Base-by-base conservation (phyloP, 805 yeast genomes). In the Cyberlindnera sargentensis region DNA sequence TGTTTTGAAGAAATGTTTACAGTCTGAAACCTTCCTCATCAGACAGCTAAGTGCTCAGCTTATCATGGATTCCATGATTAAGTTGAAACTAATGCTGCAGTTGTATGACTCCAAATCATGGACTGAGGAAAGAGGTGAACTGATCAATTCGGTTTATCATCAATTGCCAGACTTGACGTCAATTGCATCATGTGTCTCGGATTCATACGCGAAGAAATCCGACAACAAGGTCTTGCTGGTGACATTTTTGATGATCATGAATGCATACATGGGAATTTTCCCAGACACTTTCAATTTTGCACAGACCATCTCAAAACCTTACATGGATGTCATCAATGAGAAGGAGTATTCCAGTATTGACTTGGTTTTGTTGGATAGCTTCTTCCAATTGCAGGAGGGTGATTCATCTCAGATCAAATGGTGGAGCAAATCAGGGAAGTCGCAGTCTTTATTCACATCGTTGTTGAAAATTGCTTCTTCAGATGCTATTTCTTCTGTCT, bases 31-130 rank as follows among this genome's bases (percentile, higher is more conserved):
- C 3, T 57, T 65, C 3, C 60, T 89, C 11, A 68, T 88, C 15
- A 74, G 72, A 43, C 95, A 84, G 52, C 65, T 84, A 28, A 71
- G 81, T 0, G 65, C 80, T 28, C 89, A 84, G 53, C 49, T 87
- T 15, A 60, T 88, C 2, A 61, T 73, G 24, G 69, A 73, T 32
- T 64, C 73, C 2, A 63, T 87, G 45, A 66, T 68, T 42, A 84
- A 85, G 55, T 64, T 82, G n/a, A 59, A 67, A 7, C 49, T 52
- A 4, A 61, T 81, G 5, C 45, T 68, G 11, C 42, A 51, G 4
- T 51, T 67, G 0, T 74, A 70, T 44, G 60, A 59, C 4, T 39
- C 48, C 7, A 67, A 70, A 31, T 66, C 64, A 2, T 76, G 80
- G 79, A 55, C 43, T 11, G 62, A 69, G 33, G 50, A 57, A 0